These are phyloP conservation scores for Gautieria morchelliformis DNA, from an alignment of 768 basidiomycete species.

Conservation along the genomic window DNA sequence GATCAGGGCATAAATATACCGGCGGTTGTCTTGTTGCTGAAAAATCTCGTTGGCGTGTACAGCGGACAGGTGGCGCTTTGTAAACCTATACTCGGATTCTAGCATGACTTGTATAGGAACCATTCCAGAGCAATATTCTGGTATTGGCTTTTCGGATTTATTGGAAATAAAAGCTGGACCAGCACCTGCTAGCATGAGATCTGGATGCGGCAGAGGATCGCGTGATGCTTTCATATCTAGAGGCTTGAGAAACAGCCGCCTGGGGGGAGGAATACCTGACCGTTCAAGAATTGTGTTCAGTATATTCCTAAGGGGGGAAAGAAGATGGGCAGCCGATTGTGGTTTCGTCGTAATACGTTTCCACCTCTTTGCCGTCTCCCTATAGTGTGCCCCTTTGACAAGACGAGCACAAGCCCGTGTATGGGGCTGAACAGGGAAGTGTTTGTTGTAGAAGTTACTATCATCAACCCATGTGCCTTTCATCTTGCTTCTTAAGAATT, in stretches of 20 bases:
- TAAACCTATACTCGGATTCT: not conserved
- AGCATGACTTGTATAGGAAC: conserved; percentile 5
- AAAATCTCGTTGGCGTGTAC: conserved; percentile 2
- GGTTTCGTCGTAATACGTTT: not conserved
- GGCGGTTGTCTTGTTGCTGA: not conserved
- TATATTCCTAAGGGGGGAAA: not conserved
- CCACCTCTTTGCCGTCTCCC: not conserved
- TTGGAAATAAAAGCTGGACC: not conserved
- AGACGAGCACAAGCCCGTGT: not conserved
- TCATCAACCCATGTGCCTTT: conserved; percentile 1
- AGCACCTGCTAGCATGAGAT: not conserved
- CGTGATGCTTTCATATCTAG: not conserved
- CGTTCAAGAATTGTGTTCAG: not conserved
- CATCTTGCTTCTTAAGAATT: not conserved
- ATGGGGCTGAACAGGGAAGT: not conserved
- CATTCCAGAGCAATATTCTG: not conserved
- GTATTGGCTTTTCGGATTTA: not conserved
- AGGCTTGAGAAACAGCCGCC: not conserved
- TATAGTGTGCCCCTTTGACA: not conserved
- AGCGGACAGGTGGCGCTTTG: not conserved
- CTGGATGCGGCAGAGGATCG: not conserved
- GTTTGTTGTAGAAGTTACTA: not conserved
- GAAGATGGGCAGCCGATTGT: not conserved
- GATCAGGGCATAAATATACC: not conserved
- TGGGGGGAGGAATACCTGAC: not conserved